These are phyloP conservation scores for Syzygium aqueum DNA, from an alignment of 345 rosid genomes.

Conservation along the genomic window DNA sequence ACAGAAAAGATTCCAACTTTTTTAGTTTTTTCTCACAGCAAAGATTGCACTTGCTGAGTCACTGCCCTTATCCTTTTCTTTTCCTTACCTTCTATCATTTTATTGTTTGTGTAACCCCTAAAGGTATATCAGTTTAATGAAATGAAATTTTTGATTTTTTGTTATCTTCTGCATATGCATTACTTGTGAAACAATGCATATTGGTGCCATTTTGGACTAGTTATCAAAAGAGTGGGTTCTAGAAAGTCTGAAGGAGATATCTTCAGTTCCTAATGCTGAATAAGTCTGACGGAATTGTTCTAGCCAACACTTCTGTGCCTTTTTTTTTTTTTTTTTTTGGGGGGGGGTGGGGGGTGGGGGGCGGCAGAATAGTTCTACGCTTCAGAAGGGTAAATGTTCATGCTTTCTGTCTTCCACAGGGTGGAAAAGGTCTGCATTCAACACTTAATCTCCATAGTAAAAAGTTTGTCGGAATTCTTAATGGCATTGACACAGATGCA, in stretches of 20 bases:
- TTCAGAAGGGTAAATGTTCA: not conserved
- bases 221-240: not conserved
- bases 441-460: slow-evolving; percentile 75
- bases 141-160: not conserved
- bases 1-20: not conserved
- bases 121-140: not conserved
- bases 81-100: not conserved
- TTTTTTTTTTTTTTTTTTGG: not conserved
- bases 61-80: not conserved
- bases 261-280: not conserved
- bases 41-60: not conserved
- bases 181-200: not conserved
- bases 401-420: slow-evolving; percentile 29
- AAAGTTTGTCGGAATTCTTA: slow-evolving; percentile 83
- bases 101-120: not conserved
- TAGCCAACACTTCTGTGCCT: not conserved
- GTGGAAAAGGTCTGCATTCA: slow-evolving; percentile 87
- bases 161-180: not conserved
- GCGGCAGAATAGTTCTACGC: not conserved
- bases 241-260: not conserved
- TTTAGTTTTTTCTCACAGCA: not conserved
- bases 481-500: slow-evolving; percentile 85
- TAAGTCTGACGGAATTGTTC: not conserved
- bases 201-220: not conserved
- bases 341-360: no score